phyloP scores from a whole-genome alignment of 2,329 filamentous ascomycete genomes.

The Paracoccidioides lutzii region DNA sequence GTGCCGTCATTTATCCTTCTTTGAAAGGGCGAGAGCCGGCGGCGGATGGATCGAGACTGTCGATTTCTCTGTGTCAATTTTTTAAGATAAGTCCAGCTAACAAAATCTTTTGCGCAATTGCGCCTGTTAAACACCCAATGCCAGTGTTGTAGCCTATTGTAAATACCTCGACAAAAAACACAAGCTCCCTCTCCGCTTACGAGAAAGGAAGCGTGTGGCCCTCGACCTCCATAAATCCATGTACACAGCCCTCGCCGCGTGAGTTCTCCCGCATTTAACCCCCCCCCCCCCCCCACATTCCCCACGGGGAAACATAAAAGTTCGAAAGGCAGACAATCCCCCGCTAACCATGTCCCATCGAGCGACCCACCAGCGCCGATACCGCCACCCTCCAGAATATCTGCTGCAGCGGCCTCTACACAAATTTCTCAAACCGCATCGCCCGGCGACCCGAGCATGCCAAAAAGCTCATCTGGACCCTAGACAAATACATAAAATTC shows the following conservation, averaged over 20 bases:
- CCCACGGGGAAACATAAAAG: neutral
- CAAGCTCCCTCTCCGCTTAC: slow-evolving; percentile 23
- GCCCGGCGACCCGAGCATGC: slow-evolving; percentile 19
- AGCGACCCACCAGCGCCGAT: slow-evolving; percentile 20
- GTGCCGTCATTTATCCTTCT: neutral
- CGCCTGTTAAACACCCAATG: neutral
- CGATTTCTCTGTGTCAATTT: slow-evolving; percentile 4
- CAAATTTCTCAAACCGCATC: slow-evolving; percentile 24
- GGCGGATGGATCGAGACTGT: too few relatives aligned
- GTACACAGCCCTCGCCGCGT: slow-evolving; percentile 36
- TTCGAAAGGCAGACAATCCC: slow-evolving; percentile 7
- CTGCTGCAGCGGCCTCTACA: slow-evolving; percentile 28
- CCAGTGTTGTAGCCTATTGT: slow-evolving; percentile 21
- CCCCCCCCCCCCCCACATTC: neutral
- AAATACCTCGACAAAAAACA: slow-evolving; percentile 19
- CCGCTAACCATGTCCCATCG: slow-evolving; percentile 11
- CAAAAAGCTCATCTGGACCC: slow-evolving; percentile 23
- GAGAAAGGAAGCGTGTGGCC: slow-evolving; percentile 25
- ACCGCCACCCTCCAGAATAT: slow-evolving; percentile 22
- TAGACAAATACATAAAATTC: slow-evolving; percentile 25
- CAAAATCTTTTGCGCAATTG: neutral
- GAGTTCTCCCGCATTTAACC: slow-evolving; percentile 13
- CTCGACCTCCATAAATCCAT: slow-evolving; percentile 32
- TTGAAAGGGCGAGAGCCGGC: too few relatives aligned
- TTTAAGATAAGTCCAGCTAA: slow-evolving; percentile 2